A percentile compares a stretch with the other conserved stretches of the same genome.
Evolutionary conservation across 2,329 filamentous ascomycete genomes (phyloP).

Genomic region (Lojkania enalia): DNA sequence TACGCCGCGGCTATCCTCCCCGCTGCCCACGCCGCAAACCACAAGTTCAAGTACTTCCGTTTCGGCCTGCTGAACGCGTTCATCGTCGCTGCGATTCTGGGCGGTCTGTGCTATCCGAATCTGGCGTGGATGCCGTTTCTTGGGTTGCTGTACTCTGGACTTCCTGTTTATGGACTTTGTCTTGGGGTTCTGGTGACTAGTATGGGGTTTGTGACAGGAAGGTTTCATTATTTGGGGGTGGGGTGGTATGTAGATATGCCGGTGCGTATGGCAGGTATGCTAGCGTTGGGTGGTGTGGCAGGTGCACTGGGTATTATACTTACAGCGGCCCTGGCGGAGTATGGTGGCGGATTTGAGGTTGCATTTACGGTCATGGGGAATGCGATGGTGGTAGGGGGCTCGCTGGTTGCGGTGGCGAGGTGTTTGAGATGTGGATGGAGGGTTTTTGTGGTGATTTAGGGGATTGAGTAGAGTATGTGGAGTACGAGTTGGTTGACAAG

Average conservation of each 20-base stretch:
- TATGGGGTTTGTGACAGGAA: constrained; percentile 5
- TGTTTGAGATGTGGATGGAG: constrained; percentile 7
- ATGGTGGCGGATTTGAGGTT: neutral
- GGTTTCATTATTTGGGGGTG: constrained; percentile 1
- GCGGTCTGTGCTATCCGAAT: constrained; percentile 1
- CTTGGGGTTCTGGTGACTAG: constrained; percentile 14
- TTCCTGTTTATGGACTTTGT: constrained; percentile 10
- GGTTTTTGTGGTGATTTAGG: neutral
- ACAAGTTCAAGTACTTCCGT: neutral
- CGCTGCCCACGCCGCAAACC: constrained; percentile 5
- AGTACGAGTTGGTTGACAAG: too few relatives aligned
- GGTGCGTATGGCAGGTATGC: neutral
- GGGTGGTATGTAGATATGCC: neutral
- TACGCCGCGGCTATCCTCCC: constrained; percentile 9
- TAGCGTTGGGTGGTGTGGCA: constrained; percentile 4
- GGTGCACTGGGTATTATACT: constrained; percentile 2
- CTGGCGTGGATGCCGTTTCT: constrained; percentile 9
- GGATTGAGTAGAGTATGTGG: too few relatives aligned
- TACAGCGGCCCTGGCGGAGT: neutral
- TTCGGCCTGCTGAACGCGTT: constrained; percentile 15
- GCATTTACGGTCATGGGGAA: constrained; percentile 3
- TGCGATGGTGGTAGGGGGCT: constrained; percentile 10
- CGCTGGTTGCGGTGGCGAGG: constrained; percentile 11
- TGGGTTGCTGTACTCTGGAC: neutral
- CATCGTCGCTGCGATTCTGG: constrained; percentile 4